Evolutionary conservation across 495 filamentous ascomycete species (phyloP).

Genomic region (Penicillium canescens): DNA sequence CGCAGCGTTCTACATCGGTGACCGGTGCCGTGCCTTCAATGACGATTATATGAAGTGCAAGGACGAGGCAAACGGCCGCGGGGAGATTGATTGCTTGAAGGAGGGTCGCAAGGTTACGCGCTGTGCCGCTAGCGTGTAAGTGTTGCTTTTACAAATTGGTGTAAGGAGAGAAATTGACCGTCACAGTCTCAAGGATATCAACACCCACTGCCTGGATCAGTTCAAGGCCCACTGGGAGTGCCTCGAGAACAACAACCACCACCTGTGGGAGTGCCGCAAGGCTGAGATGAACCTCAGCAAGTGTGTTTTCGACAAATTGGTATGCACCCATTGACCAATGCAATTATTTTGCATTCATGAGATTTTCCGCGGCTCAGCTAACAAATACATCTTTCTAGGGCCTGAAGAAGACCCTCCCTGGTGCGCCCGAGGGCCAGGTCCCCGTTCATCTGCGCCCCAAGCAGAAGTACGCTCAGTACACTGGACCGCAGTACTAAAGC

Average conservation of each 20-base stretch:
- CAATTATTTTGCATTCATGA: not conserved
- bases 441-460: conserved; percentile 81
- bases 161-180: conserved; percentile 10
- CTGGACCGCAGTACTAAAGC: conserved; percentile 45
- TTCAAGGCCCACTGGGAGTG: conserved; percentile 95
- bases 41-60: conserved; percentile 99
- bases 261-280: conserved; percentile 85
- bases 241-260: conserved; percentile 96
- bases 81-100: conserved; percentile 92
- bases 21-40: conserved; percentile 90
- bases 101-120: conserved; percentile 95
- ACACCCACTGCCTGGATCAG: conserved; percentile 85
- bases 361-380: conserved; percentile 1
- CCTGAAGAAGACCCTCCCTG: conserved; percentile 88
- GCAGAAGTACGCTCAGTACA: conserved; percentile 68
- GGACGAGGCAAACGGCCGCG: conserved; percentile 80
- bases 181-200: conserved; percentile 86
- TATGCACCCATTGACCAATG: conserved; percentile 41
- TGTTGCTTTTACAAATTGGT: conserved; percentile 44
- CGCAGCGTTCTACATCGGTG: conserved; percentile 96
- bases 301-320: conserved; percentile 94
- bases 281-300: conserved; percentile 80
- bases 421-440: conserved; percentile 68
- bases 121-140: conserved; percentile 95
- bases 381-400: conserved; percentile 52